Evolutionary conservation across 768 basidiomycete genomes (phyloP).

Genomic region (Tricholoma sp.): DNA sequence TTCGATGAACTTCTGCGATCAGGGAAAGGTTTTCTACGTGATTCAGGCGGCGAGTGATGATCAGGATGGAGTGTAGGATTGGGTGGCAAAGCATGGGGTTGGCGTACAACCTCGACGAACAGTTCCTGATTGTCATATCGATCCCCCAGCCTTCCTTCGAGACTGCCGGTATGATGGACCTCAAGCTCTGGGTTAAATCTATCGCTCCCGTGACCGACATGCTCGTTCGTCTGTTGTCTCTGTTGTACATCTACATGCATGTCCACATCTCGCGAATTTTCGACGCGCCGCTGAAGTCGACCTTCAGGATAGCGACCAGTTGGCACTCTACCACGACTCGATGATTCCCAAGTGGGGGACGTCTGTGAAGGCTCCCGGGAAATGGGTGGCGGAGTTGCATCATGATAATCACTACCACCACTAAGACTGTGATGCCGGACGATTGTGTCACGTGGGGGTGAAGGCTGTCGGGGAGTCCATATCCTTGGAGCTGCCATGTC

Average conservation of each 20-base stretch:
- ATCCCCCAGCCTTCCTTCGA: constrained; percentile 19
- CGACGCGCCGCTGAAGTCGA: constrained; percentile 8
- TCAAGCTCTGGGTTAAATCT: neutral
- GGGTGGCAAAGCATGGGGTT: constrained; percentile 12
- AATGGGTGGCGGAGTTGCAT: constrained; percentile 22
- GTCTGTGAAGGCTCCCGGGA: constrained; percentile 23
- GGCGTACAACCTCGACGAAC: constrained; percentile 3
- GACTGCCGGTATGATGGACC: constrained; percentile 6
- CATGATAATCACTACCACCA: constrained; percentile 8
- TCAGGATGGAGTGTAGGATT: constrained; percentile 12
- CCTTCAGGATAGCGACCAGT: constrained; percentile 12
- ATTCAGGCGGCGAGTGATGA: constrained; percentile 4
- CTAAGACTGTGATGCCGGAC: constrained; percentile 2
- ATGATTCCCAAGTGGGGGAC: constrained; percentile 17
- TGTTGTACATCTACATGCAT: neutral
- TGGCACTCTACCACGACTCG: constrained; percentile 6
- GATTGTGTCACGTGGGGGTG: constrained; percentile 11
- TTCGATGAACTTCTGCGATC: neutral
- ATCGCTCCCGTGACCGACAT: neutral
- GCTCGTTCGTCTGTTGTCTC: constrained; percentile 5
- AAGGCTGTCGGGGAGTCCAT: constrained; percentile 18
- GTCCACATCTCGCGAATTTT: constrained; percentile 9
- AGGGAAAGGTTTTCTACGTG: constrained; percentile 1
- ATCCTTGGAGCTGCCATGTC: constrained; percentile 11
- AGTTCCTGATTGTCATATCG: constrained; percentile 11